phyloP scores from a whole-genome alignment of 225 moss, liverwort and hornwort species.

The Neckera pumila region DNA sequence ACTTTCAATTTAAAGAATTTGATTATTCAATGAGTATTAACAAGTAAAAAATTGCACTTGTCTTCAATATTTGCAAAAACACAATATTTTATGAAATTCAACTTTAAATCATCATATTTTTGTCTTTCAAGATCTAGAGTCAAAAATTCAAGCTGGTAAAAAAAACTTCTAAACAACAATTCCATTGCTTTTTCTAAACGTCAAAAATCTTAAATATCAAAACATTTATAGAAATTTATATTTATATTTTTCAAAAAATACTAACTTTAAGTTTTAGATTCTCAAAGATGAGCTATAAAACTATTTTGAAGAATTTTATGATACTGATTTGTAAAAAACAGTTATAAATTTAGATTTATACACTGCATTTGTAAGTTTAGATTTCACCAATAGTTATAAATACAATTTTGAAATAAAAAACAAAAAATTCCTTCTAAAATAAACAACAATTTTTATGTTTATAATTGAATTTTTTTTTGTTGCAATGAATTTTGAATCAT shows the following conservation, averaged over 20 bases:
- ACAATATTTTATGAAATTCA: not conserved
- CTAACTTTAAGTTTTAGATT: not conserved
- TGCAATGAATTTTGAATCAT: not conserved
- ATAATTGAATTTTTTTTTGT: not conserved
- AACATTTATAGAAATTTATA: no score
- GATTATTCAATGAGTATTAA: no score
- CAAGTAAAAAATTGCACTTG: not conserved
- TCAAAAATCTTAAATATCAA: not conserved
- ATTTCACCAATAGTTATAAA: no score
- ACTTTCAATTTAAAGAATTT: no score
- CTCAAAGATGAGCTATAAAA: no score
- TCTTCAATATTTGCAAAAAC: no score
- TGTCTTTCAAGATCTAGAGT: not conserved
- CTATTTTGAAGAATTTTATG: no score
- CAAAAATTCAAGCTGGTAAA: not conserved
- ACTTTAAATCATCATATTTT: not conserved
- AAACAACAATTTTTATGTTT: no score
- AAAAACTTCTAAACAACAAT: not conserved
- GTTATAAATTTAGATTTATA: no score
- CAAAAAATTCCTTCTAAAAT: not conserved
- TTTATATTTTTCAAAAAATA: not conserved
- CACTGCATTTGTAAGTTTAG: rapidly evolving
- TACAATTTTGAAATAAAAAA: not conserved
- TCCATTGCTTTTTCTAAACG: not conserved
- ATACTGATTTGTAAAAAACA: not conserved